Conservation (phyloP, 305 asterid genomes). For the Fraxinus baroniana region DNA sequence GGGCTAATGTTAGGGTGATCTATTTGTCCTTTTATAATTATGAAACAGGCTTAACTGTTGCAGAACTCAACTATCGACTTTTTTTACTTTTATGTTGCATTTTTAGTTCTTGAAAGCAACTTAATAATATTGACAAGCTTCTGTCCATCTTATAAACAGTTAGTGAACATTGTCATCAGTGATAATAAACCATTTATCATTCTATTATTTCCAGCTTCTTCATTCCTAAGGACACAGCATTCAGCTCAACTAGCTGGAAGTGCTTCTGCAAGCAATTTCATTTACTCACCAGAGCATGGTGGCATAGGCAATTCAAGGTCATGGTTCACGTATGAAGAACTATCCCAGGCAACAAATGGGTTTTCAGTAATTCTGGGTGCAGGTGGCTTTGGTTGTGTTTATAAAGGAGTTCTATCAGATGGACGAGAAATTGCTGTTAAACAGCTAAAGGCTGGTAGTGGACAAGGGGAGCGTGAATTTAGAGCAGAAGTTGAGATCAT, state of each 20-base stretch:
- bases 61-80: background rate
- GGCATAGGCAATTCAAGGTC: conserved; percentile 67
- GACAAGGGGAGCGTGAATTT: conserved; percentile 92
- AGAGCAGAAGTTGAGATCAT: conserved; percentile 90
- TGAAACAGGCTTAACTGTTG: background rate
- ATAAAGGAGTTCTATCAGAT: conserved; percentile 67
- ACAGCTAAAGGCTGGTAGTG: conserved; percentile 81
- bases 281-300: conserved; percentile 56
- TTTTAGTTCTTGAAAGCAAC: background rate
- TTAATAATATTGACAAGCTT: background rate
- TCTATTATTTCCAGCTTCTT: conserved; percentile 49
- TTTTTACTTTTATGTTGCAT: background rate
- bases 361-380: conserved; percentile 69
- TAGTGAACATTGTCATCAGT: background rate
- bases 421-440: conserved; percentile 85
- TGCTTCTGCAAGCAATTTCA: conserved; percentile 48
- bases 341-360: conserved; percentile 57
- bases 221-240: conserved; percentile 57
- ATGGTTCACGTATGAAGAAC: conserved; percentile 77
- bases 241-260: conserved; percentile 53
- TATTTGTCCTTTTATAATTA: background rate
- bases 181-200: background rate
- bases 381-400: conserved; percentile 90
- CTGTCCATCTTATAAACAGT: background rate
- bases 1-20: background rate